Conservation (phyloP, 306 rosid species). For the Dryas octopetala region DNA sequence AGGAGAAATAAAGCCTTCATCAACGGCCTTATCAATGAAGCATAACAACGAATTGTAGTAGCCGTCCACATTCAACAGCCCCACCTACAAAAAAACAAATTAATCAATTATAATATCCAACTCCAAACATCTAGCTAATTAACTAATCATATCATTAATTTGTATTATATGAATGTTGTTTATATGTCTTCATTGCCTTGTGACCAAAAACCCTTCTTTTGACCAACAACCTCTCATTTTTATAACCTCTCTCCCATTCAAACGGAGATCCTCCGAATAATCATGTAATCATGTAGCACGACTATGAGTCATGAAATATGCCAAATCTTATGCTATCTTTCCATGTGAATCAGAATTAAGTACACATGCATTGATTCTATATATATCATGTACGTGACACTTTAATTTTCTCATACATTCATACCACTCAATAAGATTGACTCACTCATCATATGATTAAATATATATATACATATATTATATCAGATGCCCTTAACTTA, state of each 20-base stretch:
- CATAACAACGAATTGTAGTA: slow-evolving; percentile 84
- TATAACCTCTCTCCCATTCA: slow-evolving; percentile 61
- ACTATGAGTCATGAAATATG: slow-evolving; percentile 33
- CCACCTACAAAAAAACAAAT: slow-evolving; percentile 65
- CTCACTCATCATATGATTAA: slow-evolving; percentile 19
- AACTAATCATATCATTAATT: too few species aligned
- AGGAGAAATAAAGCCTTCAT: slow-evolving; percentile 95
- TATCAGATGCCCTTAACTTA: neutral
- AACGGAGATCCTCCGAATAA: slow-evolving; percentile 49
- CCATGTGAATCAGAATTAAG: slow-evolving; percentile 65
- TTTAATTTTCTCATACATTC: slow-evolving; percentile 14
- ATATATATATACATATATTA: neutral
- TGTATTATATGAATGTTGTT: neutral
- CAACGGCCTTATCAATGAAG: slow-evolving; percentile 95
- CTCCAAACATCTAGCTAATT: neutral
- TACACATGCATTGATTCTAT: slow-evolving; percentile 62
- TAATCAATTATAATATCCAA: slow-evolving; percentile 10
- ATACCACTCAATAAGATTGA: slow-evolving; percentile 23
- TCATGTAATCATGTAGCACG: slow-evolving; percentile 46
- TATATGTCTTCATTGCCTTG: slow-evolving; percentile 10
- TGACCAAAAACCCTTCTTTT: slow-evolving; percentile 24
- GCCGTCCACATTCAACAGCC: slow-evolving; percentile 95
- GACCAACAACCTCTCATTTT: slow-evolving; percentile 43
- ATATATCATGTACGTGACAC: neutral
- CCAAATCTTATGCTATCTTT: slow-evolving; percentile 41